Base-by-base conservation (phyloP, 129 eudicot genomes). In the Saussurea involucrata region DNA sequence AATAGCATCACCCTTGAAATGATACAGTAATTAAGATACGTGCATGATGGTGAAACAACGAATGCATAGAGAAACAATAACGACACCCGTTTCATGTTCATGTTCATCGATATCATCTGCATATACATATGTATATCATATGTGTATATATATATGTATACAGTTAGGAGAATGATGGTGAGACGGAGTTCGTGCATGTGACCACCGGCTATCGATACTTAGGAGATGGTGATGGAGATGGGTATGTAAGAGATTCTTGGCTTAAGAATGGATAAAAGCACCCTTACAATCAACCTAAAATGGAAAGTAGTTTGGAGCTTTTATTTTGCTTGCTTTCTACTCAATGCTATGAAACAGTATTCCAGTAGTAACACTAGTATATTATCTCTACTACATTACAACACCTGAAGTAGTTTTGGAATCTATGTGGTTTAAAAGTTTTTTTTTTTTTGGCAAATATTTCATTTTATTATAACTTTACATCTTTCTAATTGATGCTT, bases 301-400 rank as follows among this genome's bases (percentile, higher is more conserved):
- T 46, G 49, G 37, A 84, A 84, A 73, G 72, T 64, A 21, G 70
- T 31, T 31, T 31, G 34, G 60, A 68, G 49, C 75, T 74, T 75
- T 83, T 63, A 15, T 84, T 80, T 84, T 84, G 82, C 87, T 84
- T 84, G 84, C 87, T 84, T 80, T 80, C 79, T 71, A 80, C 87
- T 84, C 87, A 84, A 84, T 69, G 81, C 63, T 69, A 66, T 67
- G 72, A 17, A 49, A 65, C 42, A 29, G 64, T 32, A 17, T 76
- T 25, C 15, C 18, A 66, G 66, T 10, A 65, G 55, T 65, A 63
- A 11, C 24, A 63, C n/a, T 63, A 61, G 4, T 28, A 46, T 49
- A 49, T 24, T 60, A 65, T 53, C 22, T 53, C 61, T 53, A 53
- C 22, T 8, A 29, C 28, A 53, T 7, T 8, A 29, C 28, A 63